Base-by-base conservation (phyloP, 2,329 filamentous ascomycete species). In the Catunica adiposa region DNA sequence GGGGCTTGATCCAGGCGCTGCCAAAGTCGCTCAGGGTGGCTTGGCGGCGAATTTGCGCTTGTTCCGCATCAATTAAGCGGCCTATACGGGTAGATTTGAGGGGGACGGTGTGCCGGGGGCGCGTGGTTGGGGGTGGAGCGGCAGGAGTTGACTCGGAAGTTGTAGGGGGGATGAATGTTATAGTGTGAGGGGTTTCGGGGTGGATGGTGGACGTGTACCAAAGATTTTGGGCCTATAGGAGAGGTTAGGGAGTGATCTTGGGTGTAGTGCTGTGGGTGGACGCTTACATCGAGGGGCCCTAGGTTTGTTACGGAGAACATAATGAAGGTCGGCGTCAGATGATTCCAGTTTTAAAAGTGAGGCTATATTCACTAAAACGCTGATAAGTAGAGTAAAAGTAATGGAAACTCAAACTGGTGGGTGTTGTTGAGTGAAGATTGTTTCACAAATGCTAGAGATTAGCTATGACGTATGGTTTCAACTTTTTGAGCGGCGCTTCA, bases 1-100 rank as follows among this genome's bases (percentile, higher is more conserved):
- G 89, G 0, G 92, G 92, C 58, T 84, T 86, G 56, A 98, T 82
- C 92, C 92, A 98, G 47, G 78, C 79, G 61, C 83, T 85, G 59
- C 92, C 92, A 65, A 94, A 96, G 63, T 89, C 86, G 51, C 84
- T 79, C 29, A 97, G 84, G 61, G 90, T 88, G 51, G 79, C 71
- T 64, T 89, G 88, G 50, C 90, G 86, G 7, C 83, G 77, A 55
- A 83, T 78, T 61, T 94, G 76, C 57, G 81, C 77, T 59, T 81
- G 77, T 70, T 97, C 92, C 65, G 96, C 90, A 44, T 79, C 71
- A 25, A 78, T 74, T 9, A 95, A 78, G 1, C 82, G 75, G 8
- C 83, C 78, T 2, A 95, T 79, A 1, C 77, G 74, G 25, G 82
- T 75, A 62, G 77, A 71, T 64, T 81, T 71, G 20, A 58, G 38